Percentiles rank a stretch among this genome's conserved stretches.
Evolutionary conservation across 2,329 filamentous ascomycete species (phyloP).

Genomic region (Fusarium xylarioides): DNA sequence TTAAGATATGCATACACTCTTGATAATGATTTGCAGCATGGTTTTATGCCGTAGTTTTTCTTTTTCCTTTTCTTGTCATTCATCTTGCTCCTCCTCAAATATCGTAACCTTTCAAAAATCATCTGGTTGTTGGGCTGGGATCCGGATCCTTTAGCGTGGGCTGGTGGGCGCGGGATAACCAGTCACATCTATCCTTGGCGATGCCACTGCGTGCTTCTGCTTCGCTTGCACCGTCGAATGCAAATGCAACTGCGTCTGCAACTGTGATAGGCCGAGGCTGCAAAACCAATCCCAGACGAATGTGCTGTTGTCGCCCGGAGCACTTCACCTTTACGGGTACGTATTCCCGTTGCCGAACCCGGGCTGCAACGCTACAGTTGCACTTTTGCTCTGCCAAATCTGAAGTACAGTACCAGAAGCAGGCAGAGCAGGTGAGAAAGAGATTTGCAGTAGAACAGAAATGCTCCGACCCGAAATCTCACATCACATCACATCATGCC

Average conservation of each 20-base stretch:
- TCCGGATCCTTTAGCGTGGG: slow-evolving; percentile 11
- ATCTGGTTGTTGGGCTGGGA: slow-evolving; percentile 13
- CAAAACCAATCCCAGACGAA: slow-evolving; percentile 14
- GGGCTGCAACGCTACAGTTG: slow-evolving; percentile 22
- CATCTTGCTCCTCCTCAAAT: background rate
- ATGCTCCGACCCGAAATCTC: slow-evolving; percentile 11
- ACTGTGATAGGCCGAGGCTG: slow-evolving; percentile 18
- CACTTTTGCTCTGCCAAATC: slow-evolving; percentile 11
- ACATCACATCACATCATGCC: slow-evolving; percentile 6
- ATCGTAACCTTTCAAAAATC: background rate
- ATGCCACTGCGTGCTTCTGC: slow-evolving; percentile 22
- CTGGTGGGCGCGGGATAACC: slow-evolving; percentile 18
- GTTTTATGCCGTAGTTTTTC: slow-evolving; percentile 8
- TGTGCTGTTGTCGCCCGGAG: slow-evolving; percentile 27
- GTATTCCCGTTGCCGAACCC: slow-evolving; percentile 29
- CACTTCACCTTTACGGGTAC: slow-evolving; percentile 27
- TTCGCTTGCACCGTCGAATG: slow-evolving; percentile 7
- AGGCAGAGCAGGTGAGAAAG: background rate
- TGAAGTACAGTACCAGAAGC: background rate
- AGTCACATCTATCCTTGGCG: slow-evolving; percentile 26
- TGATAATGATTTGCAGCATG: background rate
- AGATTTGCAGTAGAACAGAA: background rate
- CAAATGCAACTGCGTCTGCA: background rate
- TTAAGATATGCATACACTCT: background rate
- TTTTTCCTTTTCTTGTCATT: background rate